A percentile compares a stretch with the other conserved stretches of the same genome.
phyloP scores from a whole-genome alignment of 1,284 basidiomycete genomes.

The Tranzscheliella williamsii region DNA sequence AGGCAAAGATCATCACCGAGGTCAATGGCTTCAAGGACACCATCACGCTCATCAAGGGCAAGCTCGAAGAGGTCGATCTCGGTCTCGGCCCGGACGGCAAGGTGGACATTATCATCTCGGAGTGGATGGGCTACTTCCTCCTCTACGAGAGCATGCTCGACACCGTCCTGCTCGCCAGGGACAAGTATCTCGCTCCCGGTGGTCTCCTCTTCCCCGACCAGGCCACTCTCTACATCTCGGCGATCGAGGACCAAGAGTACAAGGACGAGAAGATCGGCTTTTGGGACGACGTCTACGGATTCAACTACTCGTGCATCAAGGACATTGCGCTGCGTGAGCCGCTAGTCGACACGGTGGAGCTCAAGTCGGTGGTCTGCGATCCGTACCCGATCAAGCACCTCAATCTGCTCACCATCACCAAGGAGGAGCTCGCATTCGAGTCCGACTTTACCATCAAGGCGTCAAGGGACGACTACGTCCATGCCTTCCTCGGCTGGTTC shows the following conservation, averaged over 20 bases:
- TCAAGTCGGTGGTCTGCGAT: slow-evolving; percentile 59
- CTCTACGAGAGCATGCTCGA: slow-evolving; percentile 99
- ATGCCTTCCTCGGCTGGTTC: slow-evolving; percentile 99
- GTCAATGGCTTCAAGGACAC: slow-evolving; percentile 92
- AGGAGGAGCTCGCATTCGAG: slow-evolving; percentile 89
- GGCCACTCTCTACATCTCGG: slow-evolving; percentile 89
- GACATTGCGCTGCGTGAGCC: slow-evolving; percentile 96
- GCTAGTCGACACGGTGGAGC: slow-evolving; percentile 86
- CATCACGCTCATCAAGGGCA: slow-evolving; percentile 95
- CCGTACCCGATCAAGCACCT: slow-evolving; percentile 65
- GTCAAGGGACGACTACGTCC: slow-evolving; percentile 87
- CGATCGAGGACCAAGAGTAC: slow-evolving; percentile 99
- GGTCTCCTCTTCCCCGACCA: slow-evolving; percentile 96
- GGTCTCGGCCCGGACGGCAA: slow-evolving; percentile 61
- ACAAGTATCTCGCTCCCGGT: slow-evolving; percentile 84
- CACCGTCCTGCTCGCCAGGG: slow-evolving; percentile 92
- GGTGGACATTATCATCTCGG: slow-evolving; percentile 95
- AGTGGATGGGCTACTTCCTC: slow-evolving; percentile 84
- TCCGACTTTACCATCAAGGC: slow-evolving; percentile 79
- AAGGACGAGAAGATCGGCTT: slow-evolving; percentile 96
- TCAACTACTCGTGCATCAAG: slow-evolving; percentile 99
- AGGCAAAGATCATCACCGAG: slow-evolving; percentile 93
- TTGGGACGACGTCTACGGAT: slow-evolving; percentile 99
- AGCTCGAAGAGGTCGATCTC: slow-evolving; percentile 81
- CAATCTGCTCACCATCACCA: slow-evolving; percentile 86